Evolutionary conservation across 768 basidiomycete genomes (phyloP).

Genomic region (Suillus alpinus): DNA sequence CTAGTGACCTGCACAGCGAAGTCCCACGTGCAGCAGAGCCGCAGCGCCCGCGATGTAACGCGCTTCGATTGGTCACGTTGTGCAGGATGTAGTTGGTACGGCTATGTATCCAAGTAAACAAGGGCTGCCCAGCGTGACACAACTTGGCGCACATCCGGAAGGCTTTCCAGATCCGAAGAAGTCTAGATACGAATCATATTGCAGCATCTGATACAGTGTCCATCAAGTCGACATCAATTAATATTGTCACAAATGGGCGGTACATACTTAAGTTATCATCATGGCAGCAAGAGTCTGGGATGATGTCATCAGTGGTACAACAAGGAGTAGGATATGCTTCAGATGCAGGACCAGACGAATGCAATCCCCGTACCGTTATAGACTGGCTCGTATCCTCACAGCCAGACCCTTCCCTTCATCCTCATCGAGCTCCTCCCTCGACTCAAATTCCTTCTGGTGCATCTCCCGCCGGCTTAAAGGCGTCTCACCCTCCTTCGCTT

Average conservation of each 20-base stretch:
- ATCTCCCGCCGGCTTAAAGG: slow-evolving; percentile 49
- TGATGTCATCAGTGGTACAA: neutral
- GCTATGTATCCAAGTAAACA: neutral
- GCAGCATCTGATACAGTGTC: neutral
- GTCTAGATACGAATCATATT: neutral
- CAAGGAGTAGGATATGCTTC: neutral
- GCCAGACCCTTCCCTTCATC: slow-evolving; percentile 49
- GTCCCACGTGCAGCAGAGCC: neutral
- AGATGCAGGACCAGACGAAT: neutral
- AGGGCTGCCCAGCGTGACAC: neutral
- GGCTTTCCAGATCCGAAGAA: neutral
- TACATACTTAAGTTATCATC: neutral
- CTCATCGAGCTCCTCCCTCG: slow-evolving; percentile 57
- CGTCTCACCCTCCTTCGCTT: slow-evolving; percentile 5
- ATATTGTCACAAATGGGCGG: neutral
- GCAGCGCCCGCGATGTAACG: neutral
- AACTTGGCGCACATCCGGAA: neutral
- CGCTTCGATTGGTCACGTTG: neutral
- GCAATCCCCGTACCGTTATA: slow-evolving; percentile 25
- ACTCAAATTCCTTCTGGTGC: slow-evolving; percentile 59
- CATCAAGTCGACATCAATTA: neutral
- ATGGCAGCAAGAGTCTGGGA: neutral
- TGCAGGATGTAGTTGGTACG: neutral
- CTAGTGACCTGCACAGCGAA: neutral
- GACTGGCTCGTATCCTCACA: slow-evolving; percentile 42